Conservation (phyloP, 805 yeast species). For the Candida xiaguanensis region DNA sequence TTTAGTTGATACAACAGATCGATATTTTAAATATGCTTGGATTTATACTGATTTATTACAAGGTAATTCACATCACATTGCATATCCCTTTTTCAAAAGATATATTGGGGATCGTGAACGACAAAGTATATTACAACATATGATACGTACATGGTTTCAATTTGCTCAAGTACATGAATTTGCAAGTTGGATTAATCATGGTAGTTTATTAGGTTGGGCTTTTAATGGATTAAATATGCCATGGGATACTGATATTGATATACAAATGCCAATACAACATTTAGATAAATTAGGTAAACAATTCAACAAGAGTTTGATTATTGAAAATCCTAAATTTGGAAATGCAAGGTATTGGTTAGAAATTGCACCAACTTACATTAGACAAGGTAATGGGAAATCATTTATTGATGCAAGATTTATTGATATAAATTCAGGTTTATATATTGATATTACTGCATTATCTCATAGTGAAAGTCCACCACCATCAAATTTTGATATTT, state of each 20-base stretch:
- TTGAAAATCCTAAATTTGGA: conserved; percentile 30
- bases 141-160: conserved; percentile 35
- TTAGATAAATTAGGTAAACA: conserved; percentile 22
- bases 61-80: conserved; percentile 31
- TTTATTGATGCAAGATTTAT: conserved; percentile 36
- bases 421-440: conserved; percentile 37
- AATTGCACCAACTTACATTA: conserved; percentile 22
- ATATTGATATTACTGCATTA: conserved; percentile 43
- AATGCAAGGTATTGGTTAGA: conserved; percentile 23
- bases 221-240: conserved; percentile 30
- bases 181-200: conserved; percentile 27
- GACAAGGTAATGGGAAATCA: conserved; percentile 42
- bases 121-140: conserved; percentile 34
- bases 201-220: conserved; percentile 28
- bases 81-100: conserved; percentile 36
- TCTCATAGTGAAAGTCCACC: conserved; percentile 21
- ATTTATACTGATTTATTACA: conserved; percentile 30
- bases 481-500: conserved; percentile 11
- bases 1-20: conserved; percentile 22
- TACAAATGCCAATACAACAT: conserved; percentile 24
- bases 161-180: conserved; percentile 29
- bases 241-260: conserved; percentile 29
- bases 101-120: conserved; percentile 33
- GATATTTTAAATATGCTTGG: conserved; percentile 40
- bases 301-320: conserved; percentile 20